Conservation (phyloP, 2,329 filamentous ascomycete genomes). For the Penicillium sp. region DNA sequence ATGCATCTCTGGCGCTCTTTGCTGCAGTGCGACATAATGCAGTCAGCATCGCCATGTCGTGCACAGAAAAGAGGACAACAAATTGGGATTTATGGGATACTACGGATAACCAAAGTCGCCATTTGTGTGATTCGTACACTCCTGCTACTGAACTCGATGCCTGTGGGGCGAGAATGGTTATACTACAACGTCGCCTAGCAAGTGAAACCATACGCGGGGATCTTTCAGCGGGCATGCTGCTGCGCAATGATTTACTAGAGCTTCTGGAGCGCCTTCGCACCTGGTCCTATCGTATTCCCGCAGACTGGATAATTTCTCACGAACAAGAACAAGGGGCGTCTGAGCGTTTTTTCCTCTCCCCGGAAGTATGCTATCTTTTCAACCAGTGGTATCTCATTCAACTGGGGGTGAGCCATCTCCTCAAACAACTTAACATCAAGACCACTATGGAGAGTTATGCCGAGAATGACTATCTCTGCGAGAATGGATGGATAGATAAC, state of each 20-base stretch:
- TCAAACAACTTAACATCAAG: conserved; percentile 1
- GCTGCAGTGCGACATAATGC: conserved; percentile 12
- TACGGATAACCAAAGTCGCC: background rate
- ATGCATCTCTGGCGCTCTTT: conserved; percentile 7
- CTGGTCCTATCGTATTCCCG: background rate
- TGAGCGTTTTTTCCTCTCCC: background rate
- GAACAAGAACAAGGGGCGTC: too few species aligned
- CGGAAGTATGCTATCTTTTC: conserved; percentile 1
- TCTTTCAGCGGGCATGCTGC: background rate
- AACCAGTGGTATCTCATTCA: conserved; percentile 8
- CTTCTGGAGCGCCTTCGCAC: conserved; percentile 1
- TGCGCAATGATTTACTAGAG: background rate
- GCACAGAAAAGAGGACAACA: background rate
- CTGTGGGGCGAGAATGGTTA: conserved; percentile 3
- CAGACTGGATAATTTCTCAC: too few species aligned
- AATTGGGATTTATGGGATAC: conserved; percentile 13
- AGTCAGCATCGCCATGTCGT: conserved; percentile 1
- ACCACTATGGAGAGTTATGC: background rate
- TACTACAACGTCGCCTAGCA: background rate
- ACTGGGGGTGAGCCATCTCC: background rate
- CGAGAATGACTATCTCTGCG: background rate
- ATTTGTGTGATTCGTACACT: conserved; percentile 13
- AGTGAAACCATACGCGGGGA: too few species aligned
- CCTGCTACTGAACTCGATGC: conserved; percentile 12
- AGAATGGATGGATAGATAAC: conserved; percentile 5